A percentile compares a stretch with the other conserved stretches of the same genome.
phyloP scores from a whole-genome alignment of 2,329 filamentous ascomycete species.

The Bipolaris zeicola region DNA sequence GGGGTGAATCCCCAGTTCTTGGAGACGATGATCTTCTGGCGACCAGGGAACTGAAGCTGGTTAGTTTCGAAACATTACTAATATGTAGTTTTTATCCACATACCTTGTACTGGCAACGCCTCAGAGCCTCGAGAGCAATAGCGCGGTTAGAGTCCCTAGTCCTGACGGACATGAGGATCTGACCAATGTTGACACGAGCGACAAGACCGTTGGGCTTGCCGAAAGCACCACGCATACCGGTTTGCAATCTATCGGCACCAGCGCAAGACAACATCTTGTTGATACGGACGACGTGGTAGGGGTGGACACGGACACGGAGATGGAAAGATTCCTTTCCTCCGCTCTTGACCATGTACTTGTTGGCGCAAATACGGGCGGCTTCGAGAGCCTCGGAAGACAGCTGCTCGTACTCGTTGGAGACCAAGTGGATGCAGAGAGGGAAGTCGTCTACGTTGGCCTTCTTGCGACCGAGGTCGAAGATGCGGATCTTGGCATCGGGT shows the following conservation, averaged over 20 bases:
- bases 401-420: slow-evolving; percentile 99
- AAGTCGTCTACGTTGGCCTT: slow-evolving; percentile 98
- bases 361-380: slow-evolving; percentile 99
- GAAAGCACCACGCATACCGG: slow-evolving; percentile 99
- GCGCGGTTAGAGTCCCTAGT: slow-evolving; percentile 94
- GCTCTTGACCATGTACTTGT: slow-evolving; percentile 84
- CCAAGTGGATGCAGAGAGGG: slow-evolving; percentile 95
- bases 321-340: slow-evolving; percentile 75
- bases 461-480: slow-evolving; percentile 99
- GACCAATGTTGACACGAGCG: slow-evolving; percentile 99
- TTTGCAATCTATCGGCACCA: slow-evolving; percentile 99
- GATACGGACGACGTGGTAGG: slow-evolving; percentile 99
- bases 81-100: not conserved
- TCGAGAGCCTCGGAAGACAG: slow-evolving; percentile 99
- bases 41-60: slow-evolving; percentile 76
- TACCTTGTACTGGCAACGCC: slow-evolving; percentile 97
- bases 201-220: slow-evolving; percentile 99
- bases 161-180: slow-evolving; percentile 96
- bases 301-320: slow-evolving; percentile 82
- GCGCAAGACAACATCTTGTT: slow-evolving; percentile 99
- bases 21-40: slow-evolving; percentile 99
- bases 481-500: slow-evolving; percentile 78
- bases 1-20: slow-evolving; percentile 99
- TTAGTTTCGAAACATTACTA: not conserved
- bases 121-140: slow-evolving; percentile 95